A percentile compares a stretch with the other conserved stretches of the same genome.
Conservation (phyloP, 495 filamentous ascomycete species). For the Aspergillus diversus region DNA sequence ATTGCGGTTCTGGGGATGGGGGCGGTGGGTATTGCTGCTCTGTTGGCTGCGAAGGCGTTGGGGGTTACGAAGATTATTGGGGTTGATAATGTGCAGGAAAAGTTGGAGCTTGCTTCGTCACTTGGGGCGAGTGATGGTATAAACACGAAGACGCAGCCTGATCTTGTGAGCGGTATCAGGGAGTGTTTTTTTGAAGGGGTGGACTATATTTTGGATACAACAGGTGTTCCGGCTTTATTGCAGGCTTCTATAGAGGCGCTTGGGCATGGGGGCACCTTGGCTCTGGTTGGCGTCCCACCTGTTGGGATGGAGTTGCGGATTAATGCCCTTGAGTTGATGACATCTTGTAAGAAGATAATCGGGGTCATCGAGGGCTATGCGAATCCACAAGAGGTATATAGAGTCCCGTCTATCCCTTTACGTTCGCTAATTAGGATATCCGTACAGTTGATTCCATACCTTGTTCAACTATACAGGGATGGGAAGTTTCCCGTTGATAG, state of each 20-base stretch:
- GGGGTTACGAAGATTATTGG: constrained; percentile 41
- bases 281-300: constrained; percentile 49
- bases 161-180: constrained; percentile 33
- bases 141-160: constrained; percentile 29
- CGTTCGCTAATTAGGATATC: neutral
- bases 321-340: constrained; percentile 32
- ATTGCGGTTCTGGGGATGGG: constrained; percentile 48
- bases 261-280: constrained; percentile 40
- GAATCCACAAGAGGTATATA: constrained; percentile 32
- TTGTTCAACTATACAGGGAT: constrained; percentile 43
- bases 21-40: constrained; percentile 46
- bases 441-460: constrained; percentile 31
- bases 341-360: constrained; percentile 31
- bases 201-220: constrained; percentile 46
- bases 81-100: constrained; percentile 45
- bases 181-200: constrained; percentile 36
- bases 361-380: constrained; percentile 37
- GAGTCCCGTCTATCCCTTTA: neutral
- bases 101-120: constrained; percentile 42
- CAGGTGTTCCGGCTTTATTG: constrained; percentile 39
- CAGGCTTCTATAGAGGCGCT: constrained; percentile 36
- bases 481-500: constrained; percentile 47
- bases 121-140: constrained; percentile 50
- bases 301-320: constrained; percentile 34
- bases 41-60: constrained; percentile 34